Percentiles rank a stretch among this genome's conserved stretches.
Conservation (phyloP, 371 early-diverging fungal species). For the Fennellomyces sp. region DNA sequence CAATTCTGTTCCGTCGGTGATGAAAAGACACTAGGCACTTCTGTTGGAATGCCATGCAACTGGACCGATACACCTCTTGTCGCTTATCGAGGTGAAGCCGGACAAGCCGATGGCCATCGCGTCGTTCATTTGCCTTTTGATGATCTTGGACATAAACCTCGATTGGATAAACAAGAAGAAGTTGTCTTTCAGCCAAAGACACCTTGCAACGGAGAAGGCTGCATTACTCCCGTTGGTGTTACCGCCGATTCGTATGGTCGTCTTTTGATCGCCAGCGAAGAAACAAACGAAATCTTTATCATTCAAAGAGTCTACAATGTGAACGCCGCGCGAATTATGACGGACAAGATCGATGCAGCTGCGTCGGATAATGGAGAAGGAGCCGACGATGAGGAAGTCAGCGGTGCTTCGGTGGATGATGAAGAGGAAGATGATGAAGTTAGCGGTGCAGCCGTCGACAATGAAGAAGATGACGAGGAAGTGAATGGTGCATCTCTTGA, state of each 20-base stretch:
- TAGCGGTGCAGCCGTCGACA: not conserved
- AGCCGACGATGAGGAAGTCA: not conserved
- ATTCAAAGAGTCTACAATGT: constrained; percentile 35
- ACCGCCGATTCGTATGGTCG: constrained; percentile 42
- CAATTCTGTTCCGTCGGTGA: constrained; percentile 47
- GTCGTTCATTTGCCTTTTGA: constrained; percentile 42
- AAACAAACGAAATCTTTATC: constrained; percentile 42
- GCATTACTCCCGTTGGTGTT: constrained; percentile 37
- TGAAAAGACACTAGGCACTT: constrained; percentile 29
- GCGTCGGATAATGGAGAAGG: not conserved
- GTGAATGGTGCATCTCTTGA: not conserved
- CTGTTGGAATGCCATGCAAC: constrained; percentile 52
- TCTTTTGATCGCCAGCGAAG: constrained; percentile 38
- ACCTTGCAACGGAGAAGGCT: constrained; percentile 22
- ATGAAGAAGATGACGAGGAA: not conserved
- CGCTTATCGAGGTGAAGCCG: constrained; percentile 35
- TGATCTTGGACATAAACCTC: constrained; percentile 47
- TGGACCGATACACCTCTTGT: constrained; percentile 52
- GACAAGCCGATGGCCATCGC: constrained; percentile 29
- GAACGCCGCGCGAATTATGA: constrained; percentile 32
- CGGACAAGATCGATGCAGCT: constrained; percentile 24
- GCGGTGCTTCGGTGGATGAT: not conserved
- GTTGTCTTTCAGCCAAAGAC: constrained; percentile 29
- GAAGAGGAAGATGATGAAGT: not conserved
- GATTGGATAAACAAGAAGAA: constrained; percentile 39